Percentiles rank a stretch among this genome's conserved stretches.
Conservation (phyloP, 1,284 basidiomycete species). For the Trametes versicolor region DNA sequence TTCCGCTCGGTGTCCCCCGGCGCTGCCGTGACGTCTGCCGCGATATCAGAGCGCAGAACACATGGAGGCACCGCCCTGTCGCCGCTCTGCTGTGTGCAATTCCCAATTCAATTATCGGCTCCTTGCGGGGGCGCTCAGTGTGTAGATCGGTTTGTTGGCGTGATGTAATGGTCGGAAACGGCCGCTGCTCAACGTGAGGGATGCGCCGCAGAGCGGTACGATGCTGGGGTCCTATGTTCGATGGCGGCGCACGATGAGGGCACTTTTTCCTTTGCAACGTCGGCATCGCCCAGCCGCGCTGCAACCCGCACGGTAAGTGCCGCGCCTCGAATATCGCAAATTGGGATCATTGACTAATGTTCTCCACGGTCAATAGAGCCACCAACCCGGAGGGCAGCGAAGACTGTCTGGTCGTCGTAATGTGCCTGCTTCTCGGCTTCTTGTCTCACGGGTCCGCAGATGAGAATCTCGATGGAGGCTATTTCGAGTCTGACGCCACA, state of each 20-base stretch:
- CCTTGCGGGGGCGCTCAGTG: not conserved
- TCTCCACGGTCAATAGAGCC: not conserved
- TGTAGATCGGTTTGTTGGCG: conserved; percentile 12
- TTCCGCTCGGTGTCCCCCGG: conserved; percentile 7
- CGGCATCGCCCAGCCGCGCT: not conserved
- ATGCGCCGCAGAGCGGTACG: not conserved
- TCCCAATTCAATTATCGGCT: not conserved
- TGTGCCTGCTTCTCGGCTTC: not conserved
- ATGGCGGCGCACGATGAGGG: not conserved
- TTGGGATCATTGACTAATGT: not conserved
- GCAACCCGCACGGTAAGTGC: not conserved
- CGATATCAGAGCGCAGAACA: not conserved
- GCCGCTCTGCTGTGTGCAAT: not conserved
- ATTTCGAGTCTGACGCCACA: not conserved
- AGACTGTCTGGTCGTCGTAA: not conserved
- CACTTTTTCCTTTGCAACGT: not conserved
- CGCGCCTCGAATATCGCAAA: not conserved
- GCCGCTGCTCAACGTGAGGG: conserved; percentile 7
- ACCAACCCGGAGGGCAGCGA: not conserved
- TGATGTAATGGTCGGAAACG: conserved; percentile 4
- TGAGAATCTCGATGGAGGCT: not conserved
- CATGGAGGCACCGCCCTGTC: conserved; percentile 2
- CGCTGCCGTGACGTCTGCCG: conserved; percentile 13
- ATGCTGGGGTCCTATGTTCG: not conserved
- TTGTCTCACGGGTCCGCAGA: too few relatives aligned